Evolutionary conservation across 2,329 filamentous ascomycete species (phyloP).

Genomic region (Botryotinia convoluta): DNA sequence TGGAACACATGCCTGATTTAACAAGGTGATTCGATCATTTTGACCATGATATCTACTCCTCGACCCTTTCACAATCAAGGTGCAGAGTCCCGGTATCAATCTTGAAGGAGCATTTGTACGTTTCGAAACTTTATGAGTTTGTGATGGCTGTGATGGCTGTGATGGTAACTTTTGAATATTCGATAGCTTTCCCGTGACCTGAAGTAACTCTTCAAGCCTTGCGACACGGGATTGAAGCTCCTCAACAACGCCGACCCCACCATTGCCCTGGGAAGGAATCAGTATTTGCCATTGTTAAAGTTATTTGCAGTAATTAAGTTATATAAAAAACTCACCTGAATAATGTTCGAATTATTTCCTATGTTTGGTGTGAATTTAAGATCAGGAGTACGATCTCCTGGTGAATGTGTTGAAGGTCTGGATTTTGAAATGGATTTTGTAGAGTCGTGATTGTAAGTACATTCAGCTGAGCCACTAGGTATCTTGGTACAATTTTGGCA

Average conservation of each 20-base stretch:
- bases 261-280: not conserved
- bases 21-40: constrained; percentile 19
- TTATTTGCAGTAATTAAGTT: not conserved
- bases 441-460: constrained; percentile 21
- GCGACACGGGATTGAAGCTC: constrained; percentile 19
- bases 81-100: constrained; percentile 2
- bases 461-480: constrained; percentile 17
- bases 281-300: not conserved
- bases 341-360: not conserved
- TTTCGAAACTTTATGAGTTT: not conserved
- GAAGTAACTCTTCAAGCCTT: constrained; percentile 17
- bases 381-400: constrained; percentile 6
- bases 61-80: constrained; percentile 12
- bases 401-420: constrained; percentile 1
- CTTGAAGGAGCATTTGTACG: not conserved
- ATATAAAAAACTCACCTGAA: not conserved
- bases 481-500: constrained; percentile 49
- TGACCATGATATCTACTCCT: constrained; percentile 20
- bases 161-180: not conserved
- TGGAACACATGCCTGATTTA: not conserved
- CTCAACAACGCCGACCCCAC: constrained; percentile 8
- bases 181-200: constrained; percentile 7
- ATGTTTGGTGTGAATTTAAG: not conserved
- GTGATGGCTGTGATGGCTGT: not conserved
- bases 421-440: constrained; percentile 7